Evolutionary conservation across 495 filamentous ascomycete species (phyloP).

Genomic region (Lepidopterella palustris): DNA sequence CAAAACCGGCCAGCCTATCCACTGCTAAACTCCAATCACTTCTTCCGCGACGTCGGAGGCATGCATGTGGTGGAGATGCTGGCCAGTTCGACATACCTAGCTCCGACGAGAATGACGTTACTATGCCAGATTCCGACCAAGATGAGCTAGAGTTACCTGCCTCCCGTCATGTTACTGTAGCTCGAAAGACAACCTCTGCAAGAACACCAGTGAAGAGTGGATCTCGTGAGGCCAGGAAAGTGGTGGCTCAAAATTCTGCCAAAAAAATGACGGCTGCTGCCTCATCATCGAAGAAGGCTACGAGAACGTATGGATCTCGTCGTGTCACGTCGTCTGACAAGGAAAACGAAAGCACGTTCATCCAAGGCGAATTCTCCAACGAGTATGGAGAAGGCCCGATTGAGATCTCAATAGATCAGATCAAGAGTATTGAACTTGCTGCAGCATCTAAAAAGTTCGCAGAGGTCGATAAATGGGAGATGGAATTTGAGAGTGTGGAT

Average conservation of each 20-base stretch:
- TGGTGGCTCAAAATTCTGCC: background rate
- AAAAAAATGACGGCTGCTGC: slow-evolving; percentile 7
- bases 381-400: slow-evolving; percentile 22
- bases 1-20: slow-evolving; percentile 29
- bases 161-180: slow-evolving; percentile 13
- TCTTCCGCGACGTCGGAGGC: slow-evolving; percentile 30
- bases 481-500: slow-evolving; percentile 59
- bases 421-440: slow-evolving; percentile 28
- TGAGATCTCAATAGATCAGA: slow-evolving; percentile 27
- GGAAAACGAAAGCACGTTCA: slow-evolving; percentile 38
- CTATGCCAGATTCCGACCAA: slow-evolving; percentile 32
- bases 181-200: background rate
- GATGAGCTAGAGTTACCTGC: slow-evolving; percentile 33
- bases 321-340: slow-evolving; percentile 40
- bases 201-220: slow-evolving; percentile 6
- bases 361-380: slow-evolving; percentile 2
- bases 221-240: background rate
- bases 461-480: slow-evolving; percentile 63
- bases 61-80: slow-evolving; percentile 4
- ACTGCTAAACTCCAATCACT: slow-evolving; percentile 37
- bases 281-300: slow-evolving; percentile 16
- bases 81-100: slow-evolving; percentile 31
- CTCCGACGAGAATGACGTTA: slow-evolving; percentile 23
- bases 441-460: slow-evolving; percentile 52
- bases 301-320: slow-evolving; percentile 32